These are phyloP conservation scores for Nitzschia palea DNA, from an alignment of 108 stramenopile genomes.

Conservation along the genomic window DNA sequence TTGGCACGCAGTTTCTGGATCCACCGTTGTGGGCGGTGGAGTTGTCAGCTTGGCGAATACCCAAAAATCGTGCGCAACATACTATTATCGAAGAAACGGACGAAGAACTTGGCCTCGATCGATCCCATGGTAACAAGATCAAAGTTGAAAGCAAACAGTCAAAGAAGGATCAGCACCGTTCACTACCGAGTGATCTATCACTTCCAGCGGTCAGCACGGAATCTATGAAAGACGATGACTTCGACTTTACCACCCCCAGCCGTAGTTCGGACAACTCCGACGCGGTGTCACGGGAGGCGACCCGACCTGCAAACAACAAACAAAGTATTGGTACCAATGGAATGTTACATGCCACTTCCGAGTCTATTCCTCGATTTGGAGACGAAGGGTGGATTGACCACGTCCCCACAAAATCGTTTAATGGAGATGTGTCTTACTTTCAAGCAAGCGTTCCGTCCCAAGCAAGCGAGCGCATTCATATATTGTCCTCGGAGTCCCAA, in stretches of 20 bases:
- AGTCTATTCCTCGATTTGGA: too few species aligned
- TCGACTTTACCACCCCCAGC: not conserved
- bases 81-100: not conserved
- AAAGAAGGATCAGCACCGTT: not conserved
- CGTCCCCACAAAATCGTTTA: too few species aligned
- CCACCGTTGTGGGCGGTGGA: slow-evolving; percentile 25
- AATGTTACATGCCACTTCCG: too few species aligned
- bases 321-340: too few species aligned
- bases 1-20: slow-evolving; percentile 43
- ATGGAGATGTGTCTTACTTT: slow-evolving; percentile 1
- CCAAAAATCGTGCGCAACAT: slow-evolving; percentile 7
- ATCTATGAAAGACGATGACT: slow-evolving; percentile 19
- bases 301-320: too few species aligned
- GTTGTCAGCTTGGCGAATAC: slow-evolving; percentile 29
- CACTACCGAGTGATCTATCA: slow-evolving; percentile 6
- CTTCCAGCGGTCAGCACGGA: slow-evolving; percentile 17
- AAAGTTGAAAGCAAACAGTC: not conserved
- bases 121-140: not conserved
- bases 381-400: too few species aligned
- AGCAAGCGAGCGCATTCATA: not conserved
- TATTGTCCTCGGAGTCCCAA: not conserved
- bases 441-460: not conserved
- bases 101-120: slow-evolving; percentile 7
- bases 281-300: too few species aligned
- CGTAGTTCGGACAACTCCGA: too few species aligned